Conservation (phyloP, 495 filamentous ascomycete genomes). For the Chaetomium tenue region DNA sequence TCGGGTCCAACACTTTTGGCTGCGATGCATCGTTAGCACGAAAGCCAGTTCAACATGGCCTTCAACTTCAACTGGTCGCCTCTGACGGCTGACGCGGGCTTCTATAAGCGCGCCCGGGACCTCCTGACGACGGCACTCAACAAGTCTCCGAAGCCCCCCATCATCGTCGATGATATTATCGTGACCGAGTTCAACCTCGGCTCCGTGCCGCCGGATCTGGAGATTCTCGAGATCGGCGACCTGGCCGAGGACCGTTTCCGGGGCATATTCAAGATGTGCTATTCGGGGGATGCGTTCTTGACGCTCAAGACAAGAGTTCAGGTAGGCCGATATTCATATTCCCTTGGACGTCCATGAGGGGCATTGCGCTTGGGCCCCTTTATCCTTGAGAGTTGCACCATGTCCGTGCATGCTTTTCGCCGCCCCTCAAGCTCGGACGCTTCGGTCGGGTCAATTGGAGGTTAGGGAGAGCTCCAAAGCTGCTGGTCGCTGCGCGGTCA, state of each 20-base stretch:
- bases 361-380: neutral
- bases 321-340: conserved; percentile 44
- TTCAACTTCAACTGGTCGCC: conserved; percentile 99
- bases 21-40: conserved; percentile 36
- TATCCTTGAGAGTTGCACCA: neutral
- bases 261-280: conserved; percentile 99
- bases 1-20: conserved; percentile 19
- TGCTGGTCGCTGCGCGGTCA: neutral
- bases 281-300: conserved; percentile 89
- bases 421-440: neutral
- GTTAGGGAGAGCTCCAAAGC: neutral
- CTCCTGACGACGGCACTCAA: conserved; percentile 93
- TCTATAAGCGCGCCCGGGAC: conserved; percentile 87
- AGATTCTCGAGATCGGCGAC: conserved; percentile 96
- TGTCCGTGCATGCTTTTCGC: no score
- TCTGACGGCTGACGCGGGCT: conserved; percentile 86
- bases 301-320: conserved; percentile 94
- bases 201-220: conserved; percentile 83
- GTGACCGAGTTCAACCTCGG: conserved; percentile 97
- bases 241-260: conserved; percentile 94
- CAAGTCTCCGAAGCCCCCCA: conserved; percentile 96
- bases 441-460: neutral
- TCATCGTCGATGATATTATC: conserved; percentile 98
- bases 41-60: conserved; percentile 69
- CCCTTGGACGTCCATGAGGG: neutral